Evolutionary conservation across 2,329 filamentous ascomycete species (phyloP).

Genomic region (Cladosporium austrohemisphaericum): DNA sequence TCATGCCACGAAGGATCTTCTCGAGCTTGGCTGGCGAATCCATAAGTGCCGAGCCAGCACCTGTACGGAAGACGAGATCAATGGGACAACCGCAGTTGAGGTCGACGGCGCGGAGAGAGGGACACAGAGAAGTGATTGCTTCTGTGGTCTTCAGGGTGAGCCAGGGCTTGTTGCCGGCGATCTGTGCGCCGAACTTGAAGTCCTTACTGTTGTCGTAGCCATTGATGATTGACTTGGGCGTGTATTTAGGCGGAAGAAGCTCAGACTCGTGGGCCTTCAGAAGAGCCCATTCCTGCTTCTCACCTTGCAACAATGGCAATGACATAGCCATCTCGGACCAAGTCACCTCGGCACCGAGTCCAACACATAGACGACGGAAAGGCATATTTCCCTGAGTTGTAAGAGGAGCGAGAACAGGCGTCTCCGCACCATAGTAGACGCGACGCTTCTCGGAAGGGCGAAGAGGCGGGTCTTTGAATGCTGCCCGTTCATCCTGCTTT

Average conservation of each 20-base stretch:
- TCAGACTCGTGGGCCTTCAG: constrained; percentile 90
- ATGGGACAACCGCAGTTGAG: constrained; percentile 97
- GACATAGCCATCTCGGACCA: constrained; percentile 99
- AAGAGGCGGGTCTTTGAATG: constrained; percentile 81
- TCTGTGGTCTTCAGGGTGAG: constrained; percentile 85
- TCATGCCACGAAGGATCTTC: constrained; percentile 95
- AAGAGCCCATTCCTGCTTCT: constrained; percentile 89
- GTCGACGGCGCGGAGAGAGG: constrained; percentile 84
- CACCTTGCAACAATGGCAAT: constrained; percentile 81
- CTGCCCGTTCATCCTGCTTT: constrained; percentile 70
- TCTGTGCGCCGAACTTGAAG: constrained; percentile 85
- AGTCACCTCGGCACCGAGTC: constrained; percentile 85
- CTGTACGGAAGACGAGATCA: constrained; percentile 83
- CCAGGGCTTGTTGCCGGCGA: constrained; percentile 90
- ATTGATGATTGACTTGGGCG: constrained; percentile 57
- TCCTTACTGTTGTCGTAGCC: constrained; percentile 81
- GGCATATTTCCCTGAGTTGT: constrained; percentile 97
- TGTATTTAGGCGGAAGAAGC: constrained; percentile 65
- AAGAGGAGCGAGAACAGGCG: constrained; percentile 85
- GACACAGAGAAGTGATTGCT: constrained; percentile 69
- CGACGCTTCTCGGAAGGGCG: constrained; percentile 88
- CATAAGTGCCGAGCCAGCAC: constrained; percentile 87
- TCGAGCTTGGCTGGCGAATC: constrained; percentile 84
- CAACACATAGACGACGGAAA: constrained; percentile 84
- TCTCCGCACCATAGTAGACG: constrained; percentile 91